Conservation (phyloP, 148 eudicot genomes). For the Oxyria digyna region DNA sequence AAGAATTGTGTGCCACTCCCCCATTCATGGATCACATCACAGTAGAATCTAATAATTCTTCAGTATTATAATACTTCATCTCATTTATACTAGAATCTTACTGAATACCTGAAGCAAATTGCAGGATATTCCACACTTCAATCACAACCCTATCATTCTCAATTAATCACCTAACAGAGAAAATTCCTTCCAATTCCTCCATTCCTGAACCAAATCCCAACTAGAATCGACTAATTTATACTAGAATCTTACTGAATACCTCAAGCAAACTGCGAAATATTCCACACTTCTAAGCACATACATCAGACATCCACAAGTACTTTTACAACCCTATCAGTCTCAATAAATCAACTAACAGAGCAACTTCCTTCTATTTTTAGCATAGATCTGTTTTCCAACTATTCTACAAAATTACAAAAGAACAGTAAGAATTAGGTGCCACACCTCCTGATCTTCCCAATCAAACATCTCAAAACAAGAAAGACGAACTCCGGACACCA, state of each 20-base stretch:
- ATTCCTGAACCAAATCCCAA: too few species aligned
- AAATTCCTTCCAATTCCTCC: not conserved
- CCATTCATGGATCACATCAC: not conserved
- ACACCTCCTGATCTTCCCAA: conserved; percentile 85
- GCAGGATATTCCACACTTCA: not conserved
- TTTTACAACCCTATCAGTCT: not conserved
- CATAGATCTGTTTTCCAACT: not conserved
- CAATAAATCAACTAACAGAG: not conserved
- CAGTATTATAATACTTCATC: not conserved
- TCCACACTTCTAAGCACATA: not conserved
- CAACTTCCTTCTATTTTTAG: not conserved
- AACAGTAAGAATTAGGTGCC: not conserved
- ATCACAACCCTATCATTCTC: not conserved
- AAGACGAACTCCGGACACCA: conserved; percentile 2
- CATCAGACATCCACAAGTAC: not conserved
- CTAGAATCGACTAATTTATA: not conserved
- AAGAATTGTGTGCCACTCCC: too few species aligned
- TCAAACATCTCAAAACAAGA: conserved; percentile 54
- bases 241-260: not conserved
- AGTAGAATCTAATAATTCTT: not conserved
- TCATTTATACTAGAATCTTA: not conserved
- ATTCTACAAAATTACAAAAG: not conserved
- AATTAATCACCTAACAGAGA: not conserved
- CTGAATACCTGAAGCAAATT: not conserved
- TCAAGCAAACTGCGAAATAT: not conserved